Conservation (phyloP, 345 rosid species). For the Salix dunnii region DNA sequence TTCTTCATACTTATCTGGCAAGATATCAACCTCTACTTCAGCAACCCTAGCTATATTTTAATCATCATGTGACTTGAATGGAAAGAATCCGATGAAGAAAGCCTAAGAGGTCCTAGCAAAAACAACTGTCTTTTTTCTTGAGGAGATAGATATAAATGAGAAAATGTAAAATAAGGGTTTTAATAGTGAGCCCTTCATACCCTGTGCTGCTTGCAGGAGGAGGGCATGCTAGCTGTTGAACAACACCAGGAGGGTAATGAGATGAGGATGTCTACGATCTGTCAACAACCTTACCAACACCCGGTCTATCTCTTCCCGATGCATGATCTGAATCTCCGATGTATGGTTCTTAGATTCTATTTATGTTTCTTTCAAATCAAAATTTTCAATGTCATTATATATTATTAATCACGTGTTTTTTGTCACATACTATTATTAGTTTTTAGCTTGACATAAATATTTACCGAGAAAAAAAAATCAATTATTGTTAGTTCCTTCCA, state of each 20-base stretch:
- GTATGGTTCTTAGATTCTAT: background rate
- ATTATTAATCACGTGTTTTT: too few species aligned
- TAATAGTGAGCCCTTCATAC: background rate
- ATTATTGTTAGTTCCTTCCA: too few species aligned
- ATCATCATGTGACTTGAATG: too few species aligned
- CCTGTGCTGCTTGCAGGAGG: too few species aligned
- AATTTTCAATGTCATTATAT: too few species aligned
- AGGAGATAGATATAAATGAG: background rate
- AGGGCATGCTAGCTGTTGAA: too few species aligned
- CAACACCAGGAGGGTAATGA: background rate
- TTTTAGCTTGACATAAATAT: too few species aligned
- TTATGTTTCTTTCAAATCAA: too few species aligned
- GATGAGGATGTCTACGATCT: background rate
- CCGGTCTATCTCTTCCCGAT: constrained; percentile 15
- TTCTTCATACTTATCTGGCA: too few species aligned
- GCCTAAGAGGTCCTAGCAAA: background rate
- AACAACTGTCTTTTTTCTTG: background rate
- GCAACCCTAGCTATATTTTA: background rate
- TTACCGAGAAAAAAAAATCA: too few species aligned
- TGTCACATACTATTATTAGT: too few species aligned
- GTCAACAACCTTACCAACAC: constrained; percentile 8
- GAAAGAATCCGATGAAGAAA: background rate
- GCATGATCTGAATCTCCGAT: constrained; percentile 10
- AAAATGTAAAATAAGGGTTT: background rate
- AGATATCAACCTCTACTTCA: too few species aligned